Conservation (phyloP, 139 green algal species). For the Chlorella vulgaris region DNA sequence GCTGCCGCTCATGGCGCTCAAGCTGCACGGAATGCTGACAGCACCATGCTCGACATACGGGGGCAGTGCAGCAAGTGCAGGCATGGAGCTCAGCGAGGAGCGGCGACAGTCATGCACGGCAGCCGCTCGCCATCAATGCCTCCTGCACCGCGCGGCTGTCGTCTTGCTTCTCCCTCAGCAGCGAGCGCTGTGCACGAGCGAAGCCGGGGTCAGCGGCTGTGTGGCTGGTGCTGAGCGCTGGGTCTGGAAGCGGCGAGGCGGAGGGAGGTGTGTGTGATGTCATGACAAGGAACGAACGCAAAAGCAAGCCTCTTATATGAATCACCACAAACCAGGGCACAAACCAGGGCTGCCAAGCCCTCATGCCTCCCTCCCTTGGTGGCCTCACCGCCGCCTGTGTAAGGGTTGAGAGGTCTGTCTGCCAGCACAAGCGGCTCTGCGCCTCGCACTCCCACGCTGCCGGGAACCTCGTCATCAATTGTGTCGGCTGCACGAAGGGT, state of each 20-base stretch:
- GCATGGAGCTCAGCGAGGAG: neutral
- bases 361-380: no score
- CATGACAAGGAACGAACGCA: no score
- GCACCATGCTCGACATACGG: neutral
- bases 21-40: neutral
- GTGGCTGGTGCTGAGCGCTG: neutral
- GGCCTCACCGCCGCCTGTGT: no score
- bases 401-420: neutral
- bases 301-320: no score
- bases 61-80: neutral
- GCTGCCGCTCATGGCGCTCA: no score
- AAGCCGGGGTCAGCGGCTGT: slow-evolving; percentile 2
- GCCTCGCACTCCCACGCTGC: neutral
- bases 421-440: slow-evolving; percentile 25
- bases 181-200: slow-evolving; percentile 4
- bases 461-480: slow-evolving; percentile 27
- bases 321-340: no score
- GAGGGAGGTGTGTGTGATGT: neutral
- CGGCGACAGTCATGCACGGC: neutral
- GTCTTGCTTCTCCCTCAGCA: neutral
- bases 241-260: slow-evolving; percentile 10
- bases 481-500: neutral
- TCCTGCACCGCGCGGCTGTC: neutral
- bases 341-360: no score
- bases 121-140: neutral